phyloP scores from a whole-genome alignment of 1,139 yeast species.

The Taphrina communis region DNA sequence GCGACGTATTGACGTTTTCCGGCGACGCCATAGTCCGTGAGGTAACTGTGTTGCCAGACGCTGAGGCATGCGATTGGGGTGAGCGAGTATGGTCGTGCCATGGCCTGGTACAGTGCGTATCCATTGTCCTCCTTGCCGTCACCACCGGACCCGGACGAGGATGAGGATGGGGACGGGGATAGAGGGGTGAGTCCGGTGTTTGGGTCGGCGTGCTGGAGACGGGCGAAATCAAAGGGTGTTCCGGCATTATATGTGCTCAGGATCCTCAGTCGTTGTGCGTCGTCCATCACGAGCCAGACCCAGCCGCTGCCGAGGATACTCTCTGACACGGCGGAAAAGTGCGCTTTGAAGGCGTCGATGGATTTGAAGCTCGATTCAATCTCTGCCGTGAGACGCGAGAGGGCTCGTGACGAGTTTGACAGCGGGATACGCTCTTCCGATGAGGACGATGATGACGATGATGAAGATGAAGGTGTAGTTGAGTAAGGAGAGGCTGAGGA shows the following conservation, averaged over 20 bases:
- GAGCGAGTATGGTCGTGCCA: constrained; percentile 43
- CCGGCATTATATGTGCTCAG: constrained; percentile 80
- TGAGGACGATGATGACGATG: neutral
- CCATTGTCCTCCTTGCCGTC: neutral
- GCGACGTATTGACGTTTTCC: constrained; percentile 77
- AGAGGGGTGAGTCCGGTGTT: constrained; percentile 68
- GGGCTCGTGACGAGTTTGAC: neutral
- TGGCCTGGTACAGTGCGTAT: constrained; percentile 20
- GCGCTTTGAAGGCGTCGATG: constrained; percentile 62
- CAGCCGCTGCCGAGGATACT: constrained; percentile 76
- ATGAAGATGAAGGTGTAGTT: too few species aligned
- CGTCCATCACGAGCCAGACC: constrained; percentile 81
- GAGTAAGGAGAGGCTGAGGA: neutral
- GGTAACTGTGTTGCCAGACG: constrained; percentile 86
- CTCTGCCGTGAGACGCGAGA: constrained; percentile 5
- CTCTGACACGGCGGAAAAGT: constrained; percentile 63
- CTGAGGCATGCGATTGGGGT: constrained; percentile 80
- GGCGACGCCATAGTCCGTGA: constrained; percentile 79
- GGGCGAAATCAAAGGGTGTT: constrained; percentile 80
- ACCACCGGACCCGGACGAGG: too few species aligned
- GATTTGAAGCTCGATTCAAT: constrained; percentile 50
- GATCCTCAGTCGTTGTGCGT: constrained; percentile 68
- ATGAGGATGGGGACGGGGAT: neutral
- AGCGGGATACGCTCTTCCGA: constrained; percentile 43
- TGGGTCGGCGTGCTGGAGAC: constrained; percentile 76